Conservation (phyloP, 148 eudicot genomes). For the Simmondsia chinensis region DNA sequence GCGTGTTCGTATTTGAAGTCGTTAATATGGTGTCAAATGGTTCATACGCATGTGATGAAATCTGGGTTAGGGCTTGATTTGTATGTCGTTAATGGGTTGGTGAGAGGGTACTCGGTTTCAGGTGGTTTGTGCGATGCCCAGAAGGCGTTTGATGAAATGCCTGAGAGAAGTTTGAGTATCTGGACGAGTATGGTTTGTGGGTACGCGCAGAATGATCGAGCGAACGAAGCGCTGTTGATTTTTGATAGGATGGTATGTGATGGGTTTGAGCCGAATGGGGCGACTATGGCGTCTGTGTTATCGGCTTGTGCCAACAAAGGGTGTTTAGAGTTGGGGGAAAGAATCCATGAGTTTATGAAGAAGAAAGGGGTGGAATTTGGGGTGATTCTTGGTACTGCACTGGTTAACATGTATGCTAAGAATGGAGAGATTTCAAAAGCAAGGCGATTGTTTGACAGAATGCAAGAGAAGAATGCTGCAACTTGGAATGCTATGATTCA, state of each 20-base stretch:
- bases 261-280: constrained; percentile 61
- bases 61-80: constrained; percentile 43
- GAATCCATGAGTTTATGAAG: constrained; percentile 36
- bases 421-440: constrained; percentile 63
- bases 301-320: constrained; percentile 77
- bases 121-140: constrained; percentile 29
- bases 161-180: constrained; percentile 52
- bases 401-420: constrained; percentile 76
- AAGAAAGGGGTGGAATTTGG: constrained; percentile 30
- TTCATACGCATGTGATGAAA: constrained; percentile 45
- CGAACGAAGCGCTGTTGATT: constrained; percentile 40
- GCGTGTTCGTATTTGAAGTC: constrained; percentile 33
- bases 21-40: constrained; percentile 24
- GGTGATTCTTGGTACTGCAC: constrained; percentile 75
- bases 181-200: constrained; percentile 84
- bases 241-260: constrained; percentile 44
- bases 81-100: constrained; percentile 58
- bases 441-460: constrained; percentile 33
- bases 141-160: constrained; percentile 47
- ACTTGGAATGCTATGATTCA: constrained; percentile 87
- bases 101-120: constrained; percentile 35
- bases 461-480: constrained; percentile 54
- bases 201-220: constrained; percentile 46
- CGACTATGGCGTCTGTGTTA: constrained; percentile 53
- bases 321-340: constrained; percentile 54